Percentiles rank a stretch among this genome's conserved stretches.
Evolutionary conservation across 2,329 filamentous ascomycete species (phyloP).

Genomic region (Colletotrichum lini): DNA sequence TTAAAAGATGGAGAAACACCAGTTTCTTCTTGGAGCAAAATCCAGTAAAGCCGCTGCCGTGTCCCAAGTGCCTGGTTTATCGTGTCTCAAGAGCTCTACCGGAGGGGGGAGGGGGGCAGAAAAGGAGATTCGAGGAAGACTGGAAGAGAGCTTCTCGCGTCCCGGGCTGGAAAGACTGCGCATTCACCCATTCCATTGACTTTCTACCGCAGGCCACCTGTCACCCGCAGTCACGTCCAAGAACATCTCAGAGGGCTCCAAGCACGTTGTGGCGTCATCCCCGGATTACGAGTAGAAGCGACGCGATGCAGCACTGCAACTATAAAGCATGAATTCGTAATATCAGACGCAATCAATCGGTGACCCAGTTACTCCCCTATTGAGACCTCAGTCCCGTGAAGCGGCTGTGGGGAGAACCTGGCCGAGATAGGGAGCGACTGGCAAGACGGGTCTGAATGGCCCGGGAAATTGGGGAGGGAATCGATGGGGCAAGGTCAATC

Average conservation of each 20-base stretch:
- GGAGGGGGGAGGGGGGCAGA: background rate
- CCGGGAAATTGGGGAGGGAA: conserved; percentile 27
- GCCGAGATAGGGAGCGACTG: conserved; percentile 10
- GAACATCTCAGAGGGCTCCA: background rate
- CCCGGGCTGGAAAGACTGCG: conserved; percentile 7
- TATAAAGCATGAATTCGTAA: conserved; percentile 36
- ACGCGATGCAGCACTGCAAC: conserved; percentile 16
- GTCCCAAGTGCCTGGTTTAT: conserved; percentile 20
- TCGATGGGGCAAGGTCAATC: conserved; percentile 29
- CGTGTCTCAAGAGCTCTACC: background rate
- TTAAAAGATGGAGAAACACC: conserved; percentile 22
- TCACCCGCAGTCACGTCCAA: conserved; percentile 3
- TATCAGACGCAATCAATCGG: conserved; percentile 37
- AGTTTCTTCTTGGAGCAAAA: conserved; percentile 20
- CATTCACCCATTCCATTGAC: background rate
- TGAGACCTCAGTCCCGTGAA: conserved; percentile 10
- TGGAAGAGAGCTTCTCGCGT: conserved; percentile 11
- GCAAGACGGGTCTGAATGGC: conserved; percentile 19
- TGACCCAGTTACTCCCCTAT: conserved; percentile 20
- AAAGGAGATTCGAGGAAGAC: conserved; percentile 8
- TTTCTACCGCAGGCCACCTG: conserved; percentile 21
- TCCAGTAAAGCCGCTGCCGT: conserved; percentile 20
- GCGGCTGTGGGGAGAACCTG: conserved; percentile 9
- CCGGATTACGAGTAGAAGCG: conserved; percentile 16
- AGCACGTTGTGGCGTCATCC: conserved; percentile 3